These are phyloP conservation scores for Pisolithus orientalis DNA, from an alignment of 768 basidiomycete genomes.

Conservation along the genomic window DNA sequence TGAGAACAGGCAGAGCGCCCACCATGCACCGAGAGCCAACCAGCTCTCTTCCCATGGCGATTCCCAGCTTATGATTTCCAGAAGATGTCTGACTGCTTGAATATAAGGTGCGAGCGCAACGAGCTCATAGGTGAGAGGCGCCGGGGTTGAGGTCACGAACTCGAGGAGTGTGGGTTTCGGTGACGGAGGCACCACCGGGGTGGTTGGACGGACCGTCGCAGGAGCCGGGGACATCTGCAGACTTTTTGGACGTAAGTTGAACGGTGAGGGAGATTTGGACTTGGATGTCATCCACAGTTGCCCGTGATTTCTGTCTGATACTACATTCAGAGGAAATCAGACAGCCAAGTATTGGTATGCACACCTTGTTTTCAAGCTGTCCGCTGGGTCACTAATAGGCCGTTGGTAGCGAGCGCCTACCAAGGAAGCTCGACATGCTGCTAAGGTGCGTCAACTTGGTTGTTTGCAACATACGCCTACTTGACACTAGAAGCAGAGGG, in stretches of 20 bases:
- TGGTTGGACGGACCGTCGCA: slow-evolving; percentile 1
- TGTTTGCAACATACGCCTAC: too few species aligned
- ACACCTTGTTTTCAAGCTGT: too few species aligned
- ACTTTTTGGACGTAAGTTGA: slow-evolving; percentile 8
- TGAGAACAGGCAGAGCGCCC: slow-evolving; percentile 64
- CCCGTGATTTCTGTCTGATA: neutral
- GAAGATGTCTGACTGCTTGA: slow-evolving; percentile 32
- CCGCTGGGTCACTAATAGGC: too few species aligned
- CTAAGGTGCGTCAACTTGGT: too few species aligned
- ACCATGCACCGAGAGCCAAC: slow-evolving; percentile 68
- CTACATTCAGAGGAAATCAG: too few species aligned
- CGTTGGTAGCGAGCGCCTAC: too few species aligned
- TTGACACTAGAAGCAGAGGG: too few species aligned
- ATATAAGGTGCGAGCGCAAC: slow-evolving; percentile 56
- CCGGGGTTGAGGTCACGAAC: slow-evolving; percentile 55
- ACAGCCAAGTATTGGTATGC: too few species aligned
- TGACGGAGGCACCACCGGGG: neutral
- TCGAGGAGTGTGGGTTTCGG: slow-evolving; percentile 24
- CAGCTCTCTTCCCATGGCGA: slow-evolving; percentile 52
- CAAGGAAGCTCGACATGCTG: too few species aligned
- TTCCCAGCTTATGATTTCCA: slow-evolving; percentile 56
- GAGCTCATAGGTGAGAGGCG: slow-evolving; percentile 54
- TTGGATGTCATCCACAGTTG: slow-evolving; percentile 1
- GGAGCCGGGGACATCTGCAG: slow-evolving; percentile 7
- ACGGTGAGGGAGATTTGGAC: neutral